phyloP scores from a whole-genome alignment of 805 yeast species.

The Starmerella cellae region DNA sequence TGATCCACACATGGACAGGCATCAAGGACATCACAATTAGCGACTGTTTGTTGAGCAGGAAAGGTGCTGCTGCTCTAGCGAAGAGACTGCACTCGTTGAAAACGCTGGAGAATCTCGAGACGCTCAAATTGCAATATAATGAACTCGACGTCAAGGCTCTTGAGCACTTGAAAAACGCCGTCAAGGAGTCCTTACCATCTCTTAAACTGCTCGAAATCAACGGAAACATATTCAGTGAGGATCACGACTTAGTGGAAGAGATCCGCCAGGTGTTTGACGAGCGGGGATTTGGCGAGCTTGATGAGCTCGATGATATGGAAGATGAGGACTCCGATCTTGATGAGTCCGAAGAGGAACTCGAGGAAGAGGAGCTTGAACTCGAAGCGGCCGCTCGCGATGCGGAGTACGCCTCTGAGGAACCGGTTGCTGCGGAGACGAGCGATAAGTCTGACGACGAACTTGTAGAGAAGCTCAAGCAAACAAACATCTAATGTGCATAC shows the following conservation, averaged over 20 bases:
- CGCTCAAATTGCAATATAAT: slow-evolving; percentile 70
- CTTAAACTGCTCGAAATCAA: slow-evolving; percentile 66
- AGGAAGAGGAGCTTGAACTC: slow-evolving; percentile 38
- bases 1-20: slow-evolving; percentile 48
- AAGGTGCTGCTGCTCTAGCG: slow-evolving; percentile 53
- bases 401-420: slow-evolving; percentile 30
- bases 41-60: slow-evolving; percentile 72
- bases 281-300: slow-evolving; percentile 70
- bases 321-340: slow-evolving; percentile 58
- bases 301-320: slow-evolving; percentile 90
- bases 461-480: slow-evolving; percentile 44
- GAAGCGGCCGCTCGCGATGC: slow-evolving; percentile 37
- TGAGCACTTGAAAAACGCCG: slow-evolving; percentile 41
- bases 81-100: slow-evolving; percentile 23
- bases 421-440: slow-evolving; percentile 31
- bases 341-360: slow-evolving; percentile 44
- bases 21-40: slow-evolving; percentile 71
- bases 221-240: slow-evolving; percentile 89
- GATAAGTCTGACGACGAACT: slow-evolving; percentile 38
- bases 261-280: slow-evolving; percentile 51
- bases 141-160: slow-evolving; percentile 64
- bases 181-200: slow-evolving; percentile 43
- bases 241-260: slow-evolving; percentile 51
- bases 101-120: slow-evolving; percentile 33
- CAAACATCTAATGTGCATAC: slow-evolving; percentile 9